Evolutionary conservation across 352 stramenopile genomes (phyloP), one percentile per base, ranked within the genome.

Genomic region (Phytophthora cactorum): DNA sequence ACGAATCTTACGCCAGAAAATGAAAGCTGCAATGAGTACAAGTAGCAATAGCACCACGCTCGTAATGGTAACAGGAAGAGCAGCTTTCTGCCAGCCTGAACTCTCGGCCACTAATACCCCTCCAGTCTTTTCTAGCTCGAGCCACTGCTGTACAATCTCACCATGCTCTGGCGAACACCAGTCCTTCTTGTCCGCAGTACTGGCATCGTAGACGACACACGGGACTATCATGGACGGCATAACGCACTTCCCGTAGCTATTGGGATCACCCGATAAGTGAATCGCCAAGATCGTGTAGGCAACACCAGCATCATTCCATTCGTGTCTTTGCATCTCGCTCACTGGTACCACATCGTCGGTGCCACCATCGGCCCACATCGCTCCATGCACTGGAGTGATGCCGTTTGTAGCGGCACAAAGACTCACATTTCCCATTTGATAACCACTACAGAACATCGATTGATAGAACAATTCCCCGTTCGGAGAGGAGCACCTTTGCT

Each of bases 301-400:
- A 10, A 41, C 32, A 2, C 22, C 54, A 45, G 46, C 59, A 27
- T 79, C 63, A 14, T 22, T 70, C 75, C 72, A 83, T 22, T 76
- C 65, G 61, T 88, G 71, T 28, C 70, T 70, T 15, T 64, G 34
- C 57, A 77, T 69, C 28, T 79, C 61, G 17, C 68, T 65, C 5
- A 81, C 56, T 12, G 79, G 75, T 5, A 88, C 28, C 36, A 72
- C 60, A 50, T 69, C 62, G 12, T 84, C 74, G 3, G 69, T 65
- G 17, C 77, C 79, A 7, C 79, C 77, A 46, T 75, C 67, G 17
- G 68, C 72, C 77, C 79, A 88, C 79, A 88, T 84, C 3, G 70
- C 38, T 36, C 74, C 61, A 63, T 85, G 66, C 1, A 86, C 60
- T 1, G 74, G 71, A 31, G 70, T 68, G 2, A 71, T 66, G 5